These are phyloP conservation scores for Biancaea sappan DNA, from an alignment of 306 rosid genomes.

Conservation along the genomic window DNA sequence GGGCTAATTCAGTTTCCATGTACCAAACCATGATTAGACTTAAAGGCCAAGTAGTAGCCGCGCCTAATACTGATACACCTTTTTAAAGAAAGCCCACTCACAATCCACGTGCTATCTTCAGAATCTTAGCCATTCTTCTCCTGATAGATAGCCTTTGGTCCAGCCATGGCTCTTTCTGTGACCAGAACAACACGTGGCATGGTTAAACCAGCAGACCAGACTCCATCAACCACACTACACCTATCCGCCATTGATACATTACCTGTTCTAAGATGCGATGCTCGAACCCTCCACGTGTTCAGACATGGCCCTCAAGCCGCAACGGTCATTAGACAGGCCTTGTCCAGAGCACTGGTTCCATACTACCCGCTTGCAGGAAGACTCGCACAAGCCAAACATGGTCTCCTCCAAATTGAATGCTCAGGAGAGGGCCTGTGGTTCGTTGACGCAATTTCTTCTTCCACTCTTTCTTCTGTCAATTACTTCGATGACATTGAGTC, in stretches of 20 bases:
- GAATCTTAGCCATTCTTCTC: neutral
- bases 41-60: constrained; percentile 51
- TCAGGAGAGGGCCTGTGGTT: constrained; percentile 62
- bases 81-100: constrained; percentile 23
- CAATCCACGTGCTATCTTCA: neutral
- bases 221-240: constrained; percentile 50
- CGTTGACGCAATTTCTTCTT: constrained; percentile 61
- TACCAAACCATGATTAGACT: constrained; percentile 51
- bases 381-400: constrained; percentile 32
- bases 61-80: neutral
- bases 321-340: constrained; percentile 53
- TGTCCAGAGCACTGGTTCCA: constrained; percentile 69
- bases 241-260: constrained; percentile 60
- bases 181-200: constrained; percentile 43
- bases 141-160: no score
- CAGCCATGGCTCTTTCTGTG: constrained; percentile 48
- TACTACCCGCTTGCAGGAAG: constrained; percentile 84
- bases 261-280: constrained; percentile 61
- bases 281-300: constrained; percentile 75
- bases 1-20: constrained; percentile 26
- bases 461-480: constrained; percentile 49
- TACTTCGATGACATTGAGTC: constrained; percentile 52
- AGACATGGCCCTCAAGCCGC: constrained; percentile 52
- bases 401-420: constrained; percentile 55
- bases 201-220: constrained; percentile 54